A percentile compares a stretch with the other conserved stretches of the same genome.
Conservation (phyloP, 805 yeast species). For the Kodamaea lidongshanica region DNA sequence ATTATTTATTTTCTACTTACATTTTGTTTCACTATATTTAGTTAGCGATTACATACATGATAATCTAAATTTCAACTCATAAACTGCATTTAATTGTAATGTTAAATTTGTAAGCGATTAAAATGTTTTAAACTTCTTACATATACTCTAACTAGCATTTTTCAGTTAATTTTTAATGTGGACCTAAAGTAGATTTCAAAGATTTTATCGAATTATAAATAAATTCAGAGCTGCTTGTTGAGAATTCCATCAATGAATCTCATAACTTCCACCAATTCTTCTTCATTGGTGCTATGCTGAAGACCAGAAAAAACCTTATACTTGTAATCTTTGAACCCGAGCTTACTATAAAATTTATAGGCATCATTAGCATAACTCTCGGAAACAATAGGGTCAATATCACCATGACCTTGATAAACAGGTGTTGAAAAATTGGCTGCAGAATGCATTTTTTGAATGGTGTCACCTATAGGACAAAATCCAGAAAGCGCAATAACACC, state of each 20-base stretch:
- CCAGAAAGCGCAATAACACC: conserved; percentile 80
- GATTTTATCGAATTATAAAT: no score
- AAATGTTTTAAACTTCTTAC: no score
- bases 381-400: conserved; percentile 60
- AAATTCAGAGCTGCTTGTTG: conserved; percentile 9
- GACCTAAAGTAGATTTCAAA: conserved; percentile 8
- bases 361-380: conserved; percentile 35
- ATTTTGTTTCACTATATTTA: no score
- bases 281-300: conserved; percentile 61
- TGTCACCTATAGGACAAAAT: conserved; percentile 41
- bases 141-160: no score
- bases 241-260: conserved; percentile 25
- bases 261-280: conserved; percentile 55
- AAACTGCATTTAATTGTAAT: no score
- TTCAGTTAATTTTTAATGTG: no score
- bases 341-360: conserved; percentile 38
- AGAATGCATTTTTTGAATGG: conserved; percentile 15
- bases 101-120: no score
- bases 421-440: conserved; percentile 57
- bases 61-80: no score
- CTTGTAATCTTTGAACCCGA: conserved; percentile 36
- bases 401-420: conserved; percentile 85
- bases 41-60: no score
- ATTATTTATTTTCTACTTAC: no score
- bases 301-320: conserved; percentile 57